Conservation (phyloP, 2,329 filamentous ascomycete species). For the Bimuria novae-zelandiae region DNA sequence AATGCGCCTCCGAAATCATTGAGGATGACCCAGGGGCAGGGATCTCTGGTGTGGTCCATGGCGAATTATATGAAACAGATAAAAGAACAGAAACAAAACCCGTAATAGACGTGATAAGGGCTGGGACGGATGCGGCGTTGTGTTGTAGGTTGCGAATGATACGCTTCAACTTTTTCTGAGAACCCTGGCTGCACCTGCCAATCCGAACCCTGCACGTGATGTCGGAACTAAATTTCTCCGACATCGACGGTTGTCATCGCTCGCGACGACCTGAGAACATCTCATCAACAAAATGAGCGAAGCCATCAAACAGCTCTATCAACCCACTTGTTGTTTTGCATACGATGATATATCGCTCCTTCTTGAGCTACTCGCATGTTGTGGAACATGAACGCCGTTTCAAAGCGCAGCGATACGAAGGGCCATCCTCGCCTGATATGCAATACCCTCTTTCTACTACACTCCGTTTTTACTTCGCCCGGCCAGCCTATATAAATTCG, state of each 20-base stretch:
- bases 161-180: constrained; percentile 37
- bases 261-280: constrained; percentile 3
- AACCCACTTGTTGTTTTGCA: background rate
- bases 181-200: constrained; percentile 16
- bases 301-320: background rate
- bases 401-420: too few relatives aligned
- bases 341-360: background rate
- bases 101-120: constrained; percentile 13
- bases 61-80: constrained; percentile 12
- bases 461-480: too few relatives aligned
- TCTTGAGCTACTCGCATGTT: too few relatives aligned
- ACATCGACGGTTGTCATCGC: constrained; percentile 5
- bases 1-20: constrained; percentile 98
- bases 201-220: constrained; percentile 9
- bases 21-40: constrained; percentile 93
- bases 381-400: too few relatives aligned
- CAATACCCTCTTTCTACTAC: too few relatives aligned
- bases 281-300: background rate
- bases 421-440: too few relatives aligned
- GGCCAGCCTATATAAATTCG: too few relatives aligned
- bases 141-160: constrained; percentile 26
- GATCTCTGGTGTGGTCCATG: constrained; percentile 97
- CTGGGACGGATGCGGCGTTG: constrained; percentile 48
- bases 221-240: constrained; percentile 13
- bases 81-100: background rate